Conservation (phyloP, 1,284 basidiomycete species). For the Moniliella sp. region DNA sequence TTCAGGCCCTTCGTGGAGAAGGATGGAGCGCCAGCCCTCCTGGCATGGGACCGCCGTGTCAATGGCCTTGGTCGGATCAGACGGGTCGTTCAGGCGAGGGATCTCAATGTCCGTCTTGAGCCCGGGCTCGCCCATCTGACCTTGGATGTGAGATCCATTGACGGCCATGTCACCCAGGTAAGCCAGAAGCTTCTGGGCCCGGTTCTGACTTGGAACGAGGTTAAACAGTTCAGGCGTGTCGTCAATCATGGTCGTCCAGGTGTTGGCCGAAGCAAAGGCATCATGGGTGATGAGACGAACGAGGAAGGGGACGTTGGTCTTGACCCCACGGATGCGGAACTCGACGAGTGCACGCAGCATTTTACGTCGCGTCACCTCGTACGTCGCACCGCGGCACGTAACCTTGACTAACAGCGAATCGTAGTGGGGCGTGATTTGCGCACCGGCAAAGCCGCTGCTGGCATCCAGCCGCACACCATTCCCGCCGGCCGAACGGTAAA, state of each 20-base stretch:
- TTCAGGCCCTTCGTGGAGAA: slow-evolving; percentile 88
- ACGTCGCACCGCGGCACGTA: slow-evolving; percentile 83
- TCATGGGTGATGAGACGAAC: slow-evolving; percentile 96
- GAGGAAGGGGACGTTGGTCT: slow-evolving; percentile 90
- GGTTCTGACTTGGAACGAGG: slow-evolving; percentile 87
- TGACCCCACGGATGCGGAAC: slow-evolving; percentile 97
- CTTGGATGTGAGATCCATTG: slow-evolving; percentile 90
- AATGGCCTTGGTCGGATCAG: slow-evolving; percentile 50
- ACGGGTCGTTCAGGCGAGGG: slow-evolving; percentile 58
- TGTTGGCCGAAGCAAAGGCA: slow-evolving; percentile 80
- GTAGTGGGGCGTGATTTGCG: slow-evolving; percentile 97
- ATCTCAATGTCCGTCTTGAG: slow-evolving; percentile 70
- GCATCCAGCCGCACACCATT: slow-evolving; percentile 95
- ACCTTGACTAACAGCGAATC: slow-evolving; percentile 96
- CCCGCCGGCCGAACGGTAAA: slow-evolving; percentile 91
- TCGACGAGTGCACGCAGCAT: slow-evolving; percentile 96
- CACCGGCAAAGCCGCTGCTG: slow-evolving; percentile 89
- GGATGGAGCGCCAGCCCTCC: slow-evolving; percentile 91
- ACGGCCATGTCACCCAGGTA: slow-evolving; percentile 95
- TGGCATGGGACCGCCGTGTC: slow-evolving; percentile 66
- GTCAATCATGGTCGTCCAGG: slow-evolving; percentile 77
- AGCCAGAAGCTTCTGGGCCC: slow-evolving; percentile 87
- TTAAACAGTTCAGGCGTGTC: slow-evolving; percentile 94
- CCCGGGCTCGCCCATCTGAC: slow-evolving; percentile 78
- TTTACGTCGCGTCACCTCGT: slow-evolving; percentile 91